Conservation (phyloP, 306 rosid species). For the Purshia tridentata region DNA sequence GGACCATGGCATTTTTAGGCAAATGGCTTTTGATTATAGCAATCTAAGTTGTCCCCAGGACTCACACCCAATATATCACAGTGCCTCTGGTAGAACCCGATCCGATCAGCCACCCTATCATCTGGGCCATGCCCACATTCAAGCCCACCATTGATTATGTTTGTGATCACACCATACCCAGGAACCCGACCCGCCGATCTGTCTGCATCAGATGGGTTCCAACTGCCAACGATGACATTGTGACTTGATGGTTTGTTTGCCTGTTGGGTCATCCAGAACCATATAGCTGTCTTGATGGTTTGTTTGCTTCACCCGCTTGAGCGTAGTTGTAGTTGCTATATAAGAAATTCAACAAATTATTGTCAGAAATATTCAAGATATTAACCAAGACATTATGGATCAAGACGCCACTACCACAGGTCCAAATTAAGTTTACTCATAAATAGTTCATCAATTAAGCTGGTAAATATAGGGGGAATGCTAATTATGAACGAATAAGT, state of each 20-base stretch:
- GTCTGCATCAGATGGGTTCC: conserved; percentile 48
- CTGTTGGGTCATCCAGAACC: conserved; percentile 79
- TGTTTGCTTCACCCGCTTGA: conserved; percentile 50
- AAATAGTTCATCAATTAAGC: no score
- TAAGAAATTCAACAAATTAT: no score
- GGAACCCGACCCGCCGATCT: conserved; percentile 38
- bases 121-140: conserved; percentile 47
- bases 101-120: conserved; percentile 35
- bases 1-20: not conserved
- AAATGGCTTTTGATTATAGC: conserved; percentile 33
- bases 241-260: conserved; percentile 62
- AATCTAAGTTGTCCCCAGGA: conserved; percentile 40
- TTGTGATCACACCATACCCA: conserved; percentile 52
- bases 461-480: no score
- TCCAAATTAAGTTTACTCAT: no score
- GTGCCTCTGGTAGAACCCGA: conserved; percentile 55
- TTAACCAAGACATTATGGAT: no score
- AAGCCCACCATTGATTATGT: conserved; percentile 52
- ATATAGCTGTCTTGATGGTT: conserved; percentile 65
- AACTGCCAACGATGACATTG: conserved; percentile 45
- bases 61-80: conserved; percentile 17
- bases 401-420: no score
- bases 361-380: no score
- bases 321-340: conserved; percentile 65
- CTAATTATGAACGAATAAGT: no score